Evolutionary conservation across 2,329 filamentous ascomycete genomes (phyloP).

Genomic region (Cadophora gregata): DNA sequence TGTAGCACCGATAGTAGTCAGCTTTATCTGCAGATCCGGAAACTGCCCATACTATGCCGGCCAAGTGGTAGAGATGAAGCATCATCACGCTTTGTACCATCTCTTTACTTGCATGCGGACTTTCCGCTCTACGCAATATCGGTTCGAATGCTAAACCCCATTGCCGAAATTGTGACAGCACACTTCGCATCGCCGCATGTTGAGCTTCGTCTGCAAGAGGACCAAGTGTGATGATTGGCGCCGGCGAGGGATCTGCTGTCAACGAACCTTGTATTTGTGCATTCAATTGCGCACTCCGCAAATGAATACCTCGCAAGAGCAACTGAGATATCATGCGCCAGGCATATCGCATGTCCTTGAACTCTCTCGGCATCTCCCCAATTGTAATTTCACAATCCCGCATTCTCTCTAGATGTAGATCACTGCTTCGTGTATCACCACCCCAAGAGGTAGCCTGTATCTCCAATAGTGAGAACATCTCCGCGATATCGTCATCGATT

Average conservation of each 20-base stretch:
- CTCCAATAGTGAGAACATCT: too few species aligned
- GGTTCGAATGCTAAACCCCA: too few species aligned
- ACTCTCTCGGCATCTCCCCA: not conserved
- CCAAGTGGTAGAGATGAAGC: not conserved
- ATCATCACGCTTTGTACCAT: not conserved
- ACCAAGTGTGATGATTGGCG: not conserved
- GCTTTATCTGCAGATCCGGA: not conserved
- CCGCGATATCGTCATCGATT: too few species aligned
- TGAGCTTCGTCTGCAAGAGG: not conserved
- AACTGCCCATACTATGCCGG: not conserved
- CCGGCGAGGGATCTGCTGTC: too few species aligned
- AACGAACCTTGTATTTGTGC: not conserved
- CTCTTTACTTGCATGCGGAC: not conserved
- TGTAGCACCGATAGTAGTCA: conserved; percentile 7
- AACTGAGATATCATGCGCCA: not conserved
- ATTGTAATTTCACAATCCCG: not conserved
- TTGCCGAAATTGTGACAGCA: not conserved
- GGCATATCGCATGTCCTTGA: conserved; percentile 3
- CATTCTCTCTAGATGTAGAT: not conserved
- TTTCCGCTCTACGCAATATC: not conserved
- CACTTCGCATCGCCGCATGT: not conserved
- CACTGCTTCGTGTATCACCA: too few species aligned
- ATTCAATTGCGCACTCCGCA: not conserved
- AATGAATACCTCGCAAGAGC: conserved; percentile 7
- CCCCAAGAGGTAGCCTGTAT: too few species aligned